Evolutionary conservation across 208 protist genomes (phyloP), one percentile per base, ranked within the genome.

Genomic region (Trypanosoma brucei): DNA sequence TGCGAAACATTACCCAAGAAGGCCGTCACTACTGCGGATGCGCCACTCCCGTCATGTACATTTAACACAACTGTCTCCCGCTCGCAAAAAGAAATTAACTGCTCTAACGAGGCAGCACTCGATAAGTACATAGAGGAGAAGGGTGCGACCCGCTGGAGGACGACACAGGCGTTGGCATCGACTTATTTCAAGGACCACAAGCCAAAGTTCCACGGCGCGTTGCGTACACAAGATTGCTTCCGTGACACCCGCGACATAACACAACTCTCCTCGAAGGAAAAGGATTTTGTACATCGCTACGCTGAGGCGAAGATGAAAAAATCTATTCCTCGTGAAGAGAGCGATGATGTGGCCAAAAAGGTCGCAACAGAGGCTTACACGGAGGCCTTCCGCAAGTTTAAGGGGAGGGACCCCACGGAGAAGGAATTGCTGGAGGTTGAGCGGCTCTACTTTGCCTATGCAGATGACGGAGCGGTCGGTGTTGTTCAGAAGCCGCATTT

Each of bases 241-340:
- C 77, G 76, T 30, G 72, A 81, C 3, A 57, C 69, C 0, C 81
- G 89, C 50, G 67, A 69, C 44, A 79, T 76, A 57, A 56, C 58
- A 33, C 71, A 76, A 31, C 65, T 95, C 30, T 82, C 59, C 2
- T 76, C 78, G 22, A 65, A 75, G n/a, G 86, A 95, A 50, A 73
- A 78, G 46, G 84, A 91, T 60, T 95, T 95, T 65, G 84, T 88
- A n/a, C 71, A 86, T 59, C 84, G 84, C 34, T 93, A 92, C 57
- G 83, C 86, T 1, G 78, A 83, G 67, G 80, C 81, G 13, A 36
- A 72, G 40, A 83, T 78, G 11, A 60, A 76, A 37, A 65, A 52
- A 0, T 59, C 62, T 37, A 68, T 89, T 13, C 75, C 78, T 56
- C 84, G 84, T 7, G 58, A 74, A 22, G 42, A 50, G 44, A 30